phyloP scores from a whole-genome alignment of 257 asterid genomes.

The Nicotiana sylvestris region DNA sequence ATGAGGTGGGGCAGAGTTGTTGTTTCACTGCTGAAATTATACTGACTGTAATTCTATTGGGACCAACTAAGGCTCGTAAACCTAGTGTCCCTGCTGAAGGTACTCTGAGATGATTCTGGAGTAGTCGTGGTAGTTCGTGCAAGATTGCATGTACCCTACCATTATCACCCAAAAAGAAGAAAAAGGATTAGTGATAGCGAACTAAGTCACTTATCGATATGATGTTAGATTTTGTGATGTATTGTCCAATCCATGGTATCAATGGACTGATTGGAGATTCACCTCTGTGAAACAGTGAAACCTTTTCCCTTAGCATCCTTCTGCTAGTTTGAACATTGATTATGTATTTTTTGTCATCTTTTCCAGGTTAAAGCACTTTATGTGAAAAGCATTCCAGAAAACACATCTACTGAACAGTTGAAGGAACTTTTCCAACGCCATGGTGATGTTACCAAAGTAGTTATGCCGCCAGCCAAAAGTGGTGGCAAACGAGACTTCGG shows the following conservation, averaged over 20 bases:
- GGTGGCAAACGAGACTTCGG: conserved; percentile 95
- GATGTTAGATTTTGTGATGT: background rate
- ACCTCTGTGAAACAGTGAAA: background rate
- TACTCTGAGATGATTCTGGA: background rate
- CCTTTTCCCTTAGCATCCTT: background rate
- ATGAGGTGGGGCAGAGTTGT: background rate
- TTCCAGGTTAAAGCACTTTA: conserved; percentile 94
- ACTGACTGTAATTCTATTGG: background rate
- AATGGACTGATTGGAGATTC: background rate
- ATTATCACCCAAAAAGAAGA: background rate
- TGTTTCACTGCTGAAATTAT: background rate
- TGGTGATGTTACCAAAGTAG: conserved; percentile 92
- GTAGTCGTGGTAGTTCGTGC: background rate
- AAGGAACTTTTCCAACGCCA: conserved; percentile 78
- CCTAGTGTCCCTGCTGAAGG: background rate
- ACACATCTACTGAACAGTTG: conserved; percentile 67
- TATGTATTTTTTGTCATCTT: background rate
- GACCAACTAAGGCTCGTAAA: background rate
- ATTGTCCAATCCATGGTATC: background rate
- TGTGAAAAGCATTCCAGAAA: conserved; percentile 88
- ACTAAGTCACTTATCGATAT: background rate
- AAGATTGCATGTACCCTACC: background rate
- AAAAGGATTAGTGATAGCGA: background rate
- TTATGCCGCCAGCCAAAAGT: conserved; percentile 92
- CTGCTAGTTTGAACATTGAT: conserved; percentile 7